phyloP scores from a whole-genome alignment of 106 monocot genomes.

The Cymbidium sinense region DNA sequence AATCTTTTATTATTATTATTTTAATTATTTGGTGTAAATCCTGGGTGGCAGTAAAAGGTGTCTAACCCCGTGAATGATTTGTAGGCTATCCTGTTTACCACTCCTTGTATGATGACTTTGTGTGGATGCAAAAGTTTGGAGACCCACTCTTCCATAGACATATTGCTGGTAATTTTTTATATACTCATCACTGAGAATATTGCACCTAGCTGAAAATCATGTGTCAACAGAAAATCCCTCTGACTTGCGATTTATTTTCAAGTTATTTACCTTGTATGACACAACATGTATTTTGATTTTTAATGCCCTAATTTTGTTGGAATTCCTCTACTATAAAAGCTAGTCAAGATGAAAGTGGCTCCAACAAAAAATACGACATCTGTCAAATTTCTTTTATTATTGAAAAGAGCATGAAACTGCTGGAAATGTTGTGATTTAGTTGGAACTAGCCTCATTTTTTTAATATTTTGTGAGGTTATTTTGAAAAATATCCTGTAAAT shows the following conservation, averaged over 20 bases:
- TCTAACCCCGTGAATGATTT: background rate
- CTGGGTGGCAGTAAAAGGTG: background rate
- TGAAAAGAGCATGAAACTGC: too few species aligned
- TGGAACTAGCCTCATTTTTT: too few species aligned
- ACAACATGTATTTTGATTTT: background rate
- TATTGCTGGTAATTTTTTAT: conserved; percentile 25
- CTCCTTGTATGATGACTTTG: conserved; percentile 49
- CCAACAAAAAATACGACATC: too few species aligned
- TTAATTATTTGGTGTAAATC: background rate
- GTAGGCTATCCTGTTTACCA: conserved; percentile 47
- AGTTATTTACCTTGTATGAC: background rate
- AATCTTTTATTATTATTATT: background rate
- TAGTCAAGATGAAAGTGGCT: background rate
- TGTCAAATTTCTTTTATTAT: too few species aligned
- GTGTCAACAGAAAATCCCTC: background rate
- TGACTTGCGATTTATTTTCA: background rate
- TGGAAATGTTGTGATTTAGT: too few species aligned
- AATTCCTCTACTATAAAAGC: background rate
- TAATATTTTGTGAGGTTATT: background rate
- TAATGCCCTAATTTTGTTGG: background rate
- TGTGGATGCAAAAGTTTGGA: conserved; percentile 63
- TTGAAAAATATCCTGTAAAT: background rate
- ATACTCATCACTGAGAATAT: background rate
- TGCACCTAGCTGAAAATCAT: background rate
- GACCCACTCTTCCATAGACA: conserved; percentile 51